Conservation (phyloP, 2,329 filamentous ascomycete species). For the Trichoderma aggressivum region DNA sequence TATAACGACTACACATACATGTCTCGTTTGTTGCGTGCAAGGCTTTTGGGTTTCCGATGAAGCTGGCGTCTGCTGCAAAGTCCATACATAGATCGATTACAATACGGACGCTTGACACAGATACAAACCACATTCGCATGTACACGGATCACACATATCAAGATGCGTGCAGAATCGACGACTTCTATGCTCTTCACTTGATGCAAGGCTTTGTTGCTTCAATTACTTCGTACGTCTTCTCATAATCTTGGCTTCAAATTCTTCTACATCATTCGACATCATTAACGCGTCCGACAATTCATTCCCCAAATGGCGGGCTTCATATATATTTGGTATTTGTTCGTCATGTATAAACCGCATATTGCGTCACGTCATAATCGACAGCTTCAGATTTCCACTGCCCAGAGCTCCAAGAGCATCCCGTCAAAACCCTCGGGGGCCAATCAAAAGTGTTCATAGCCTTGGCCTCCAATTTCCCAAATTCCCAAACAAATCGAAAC, state of each 20-base stretch:
- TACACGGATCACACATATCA: background rate
- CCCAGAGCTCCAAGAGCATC: background rate
- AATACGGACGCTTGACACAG: background rate
- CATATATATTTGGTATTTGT: background rate
- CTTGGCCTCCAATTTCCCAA: background rate
- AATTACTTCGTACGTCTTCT: background rate
- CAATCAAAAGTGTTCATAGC: background rate
- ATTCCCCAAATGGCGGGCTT: background rate
- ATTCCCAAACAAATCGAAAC: background rate
- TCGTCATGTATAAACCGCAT: background rate
- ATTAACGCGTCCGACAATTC: background rate
- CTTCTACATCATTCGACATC: background rate
- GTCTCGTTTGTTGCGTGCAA: background rate
- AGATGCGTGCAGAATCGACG: background rate
- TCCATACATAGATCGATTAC: background rate
- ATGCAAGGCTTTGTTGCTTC: background rate
- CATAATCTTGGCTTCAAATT: background rate
- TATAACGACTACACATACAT: background rate
- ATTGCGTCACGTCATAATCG: background rate
- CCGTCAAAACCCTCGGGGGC: background rate
- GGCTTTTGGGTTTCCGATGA: background rate
- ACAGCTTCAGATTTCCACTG: background rate
- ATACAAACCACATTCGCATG: background rate
- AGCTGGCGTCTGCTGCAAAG: background rate
- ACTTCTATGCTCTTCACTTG: background rate